phyloP scores from a whole-genome alignment of 768 basidiomycete species.

The Albatrellus ellisii region DNA sequence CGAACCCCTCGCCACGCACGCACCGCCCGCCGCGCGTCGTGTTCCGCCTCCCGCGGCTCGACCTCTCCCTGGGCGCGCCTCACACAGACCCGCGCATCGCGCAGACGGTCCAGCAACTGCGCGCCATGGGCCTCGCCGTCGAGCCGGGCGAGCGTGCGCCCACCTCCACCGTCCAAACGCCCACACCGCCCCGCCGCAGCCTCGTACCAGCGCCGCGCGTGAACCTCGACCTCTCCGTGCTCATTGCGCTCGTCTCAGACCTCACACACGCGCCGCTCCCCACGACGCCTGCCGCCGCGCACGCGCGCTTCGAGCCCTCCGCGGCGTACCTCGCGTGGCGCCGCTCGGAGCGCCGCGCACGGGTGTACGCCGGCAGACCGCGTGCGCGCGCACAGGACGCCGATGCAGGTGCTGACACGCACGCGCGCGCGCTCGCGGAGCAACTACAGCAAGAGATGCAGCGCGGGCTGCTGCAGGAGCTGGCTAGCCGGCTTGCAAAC shows the following conservation, averaged over 20 bases:
- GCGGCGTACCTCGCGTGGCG: constrained; percentile 51
- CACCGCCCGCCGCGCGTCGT: constrained; percentile 34
- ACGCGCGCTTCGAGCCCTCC: constrained; percentile 49
- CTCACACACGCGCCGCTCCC: constrained; percentile 67
- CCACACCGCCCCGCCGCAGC: constrained; percentile 7
- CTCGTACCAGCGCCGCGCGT: constrained; percentile 43
- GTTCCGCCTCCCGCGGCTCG: constrained; percentile 59
- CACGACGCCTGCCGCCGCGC: constrained; percentile 37
- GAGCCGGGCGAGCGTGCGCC: constrained; percentile 14
- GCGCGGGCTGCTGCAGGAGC: constrained; percentile 46
- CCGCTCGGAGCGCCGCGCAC: constrained; percentile 17
- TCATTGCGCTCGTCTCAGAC: constrained; percentile 77
- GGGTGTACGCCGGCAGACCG: constrained; percentile 6
- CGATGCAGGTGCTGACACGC: constrained; percentile 16
- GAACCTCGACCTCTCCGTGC: constrained; percentile 74
- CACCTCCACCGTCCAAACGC: neutral
- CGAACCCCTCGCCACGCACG: constrained; percentile 31
- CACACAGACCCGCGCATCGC: constrained; percentile 41
- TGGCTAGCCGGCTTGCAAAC: constrained; percentile 32
- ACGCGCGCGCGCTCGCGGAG: constrained; percentile 55
- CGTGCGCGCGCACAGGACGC: too few relatives aligned
- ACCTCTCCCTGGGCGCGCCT: too few relatives aligned
- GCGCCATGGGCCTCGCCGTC: constrained; percentile 51
- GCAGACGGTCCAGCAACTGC: constrained; percentile 41
- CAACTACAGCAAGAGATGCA: constrained; percentile 71